phyloP scores from a whole-genome alignment of 805 yeast genomes.

The Wickerhamomyces alni region DNA sequence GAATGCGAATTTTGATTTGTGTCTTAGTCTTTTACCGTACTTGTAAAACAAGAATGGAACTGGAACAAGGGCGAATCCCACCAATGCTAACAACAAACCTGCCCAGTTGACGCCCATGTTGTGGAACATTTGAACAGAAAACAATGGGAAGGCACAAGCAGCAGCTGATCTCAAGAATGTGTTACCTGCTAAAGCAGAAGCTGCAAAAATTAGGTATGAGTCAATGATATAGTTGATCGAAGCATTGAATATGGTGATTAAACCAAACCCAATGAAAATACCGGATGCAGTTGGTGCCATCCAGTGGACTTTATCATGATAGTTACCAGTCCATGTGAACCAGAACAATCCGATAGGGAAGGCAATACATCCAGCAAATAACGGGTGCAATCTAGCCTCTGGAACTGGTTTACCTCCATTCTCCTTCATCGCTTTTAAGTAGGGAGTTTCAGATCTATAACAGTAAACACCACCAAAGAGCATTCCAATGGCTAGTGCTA shows the following conservation, averaged over 20 bases:
- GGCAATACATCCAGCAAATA: conserved; percentile 63
- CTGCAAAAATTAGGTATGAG: conserved; percentile 64
- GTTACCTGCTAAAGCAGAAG: conserved; percentile 73
- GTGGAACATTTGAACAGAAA: conserved; percentile 65
- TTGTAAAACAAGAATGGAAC: conserved; percentile 63
- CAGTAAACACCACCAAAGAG: conserved; percentile 49
- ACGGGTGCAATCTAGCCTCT: conserved; percentile 72
- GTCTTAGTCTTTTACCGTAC: conserved; percentile 53
- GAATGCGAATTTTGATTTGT: conserved; percentile 52
- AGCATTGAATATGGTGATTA: conserved; percentile 62
- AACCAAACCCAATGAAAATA: conserved; percentile 59
- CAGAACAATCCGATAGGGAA: conserved; percentile 80
- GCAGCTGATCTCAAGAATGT: conserved; percentile 62
- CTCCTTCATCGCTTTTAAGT: conserved; percentile 37
- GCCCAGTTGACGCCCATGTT: conserved; percentile 76
- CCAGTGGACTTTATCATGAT: conserved; percentile 68
- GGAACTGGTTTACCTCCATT: conserved; percentile 63
- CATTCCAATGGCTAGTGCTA: conserved; percentile 69
- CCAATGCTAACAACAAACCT: conserved; percentile 63
- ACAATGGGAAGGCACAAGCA: conserved; percentile 69
- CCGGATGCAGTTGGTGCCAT: conserved; percentile 69
- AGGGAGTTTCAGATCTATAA: conserved; percentile 48
- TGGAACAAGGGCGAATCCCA: conserved; percentile 51
- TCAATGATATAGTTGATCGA: conserved; percentile 70
- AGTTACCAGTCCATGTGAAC: conserved; percentile 87